Evolutionary conservation across 2,329 filamentous ascomycete genomes (phyloP).

Genomic region (Neofusicoccum umdonicola): DNA sequence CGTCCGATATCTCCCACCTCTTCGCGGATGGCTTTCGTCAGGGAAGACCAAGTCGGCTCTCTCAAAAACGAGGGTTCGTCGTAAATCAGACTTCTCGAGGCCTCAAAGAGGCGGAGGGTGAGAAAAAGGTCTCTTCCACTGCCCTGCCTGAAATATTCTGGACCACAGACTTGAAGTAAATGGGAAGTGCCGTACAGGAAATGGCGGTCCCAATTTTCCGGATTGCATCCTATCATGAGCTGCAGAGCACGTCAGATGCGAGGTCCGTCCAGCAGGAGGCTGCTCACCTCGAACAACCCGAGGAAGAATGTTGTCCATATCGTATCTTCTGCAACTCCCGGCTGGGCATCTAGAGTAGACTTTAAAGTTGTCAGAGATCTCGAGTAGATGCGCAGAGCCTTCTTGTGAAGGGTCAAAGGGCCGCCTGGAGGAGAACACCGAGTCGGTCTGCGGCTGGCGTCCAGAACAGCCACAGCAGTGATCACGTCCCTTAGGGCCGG

Average conservation of each 20-base stretch:
- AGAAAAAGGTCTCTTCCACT: neutral
- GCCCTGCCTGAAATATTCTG: neutral
- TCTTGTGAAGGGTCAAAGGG: neutral
- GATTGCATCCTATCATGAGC: neutral
- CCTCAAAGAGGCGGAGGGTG: neutral
- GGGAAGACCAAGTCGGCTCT: neutral
- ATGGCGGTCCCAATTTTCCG: slow-evolving; percentile 2
- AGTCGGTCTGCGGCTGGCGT: neutral
- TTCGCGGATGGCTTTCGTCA: neutral
- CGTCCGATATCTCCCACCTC: neutral
- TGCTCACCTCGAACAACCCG: neutral
- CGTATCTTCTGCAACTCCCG: neutral
- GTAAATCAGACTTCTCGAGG: neutral
- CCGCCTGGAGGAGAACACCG: neutral
- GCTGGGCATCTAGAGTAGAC: neutral
- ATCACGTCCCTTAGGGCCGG: neutral
- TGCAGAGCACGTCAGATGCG: neutral
- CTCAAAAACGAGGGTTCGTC: neutral
- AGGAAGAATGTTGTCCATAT: neutral
- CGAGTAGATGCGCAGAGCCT: neutral
- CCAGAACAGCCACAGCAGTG: neutral
- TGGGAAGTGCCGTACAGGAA: slow-evolving; percentile 1
- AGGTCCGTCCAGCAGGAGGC: neutral
- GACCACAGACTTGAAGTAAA: neutral
- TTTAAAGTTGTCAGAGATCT: neutral